These are phyloP conservation scores for Penicillium silybi DNA, from an alignment of 495 filamentous ascomycete genomes.

Conservation along the genomic window DNA sequence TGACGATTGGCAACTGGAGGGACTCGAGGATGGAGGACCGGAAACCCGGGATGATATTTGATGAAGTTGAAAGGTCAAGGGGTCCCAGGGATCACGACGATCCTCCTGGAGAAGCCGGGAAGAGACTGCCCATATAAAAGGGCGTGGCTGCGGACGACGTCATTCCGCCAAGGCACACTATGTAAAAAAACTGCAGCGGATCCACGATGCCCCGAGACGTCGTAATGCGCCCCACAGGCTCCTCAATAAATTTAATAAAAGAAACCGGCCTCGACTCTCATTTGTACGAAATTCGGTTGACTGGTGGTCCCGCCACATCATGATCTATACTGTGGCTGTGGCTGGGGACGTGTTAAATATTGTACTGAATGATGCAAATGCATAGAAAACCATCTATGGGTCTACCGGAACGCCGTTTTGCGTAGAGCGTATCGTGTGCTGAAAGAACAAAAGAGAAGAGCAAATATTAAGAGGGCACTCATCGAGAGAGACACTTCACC, in stretches of 20 bases:
- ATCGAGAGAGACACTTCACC: constrained; percentile 10
- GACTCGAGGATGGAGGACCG: neutral
- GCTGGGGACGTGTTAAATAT: neutral
- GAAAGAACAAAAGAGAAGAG: constrained; percentile 5
- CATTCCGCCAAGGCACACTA: constrained; percentile 21
- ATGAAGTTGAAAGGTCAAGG: neutral
- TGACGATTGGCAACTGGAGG: neutral
- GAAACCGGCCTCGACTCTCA: neutral
- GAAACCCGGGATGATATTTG: neutral
- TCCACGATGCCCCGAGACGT: neutral
- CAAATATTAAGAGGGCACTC: constrained; percentile 3
- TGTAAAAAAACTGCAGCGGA: neutral
- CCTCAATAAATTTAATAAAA: neutral
- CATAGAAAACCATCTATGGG: neutral
- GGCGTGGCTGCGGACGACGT: constrained; percentile 5
- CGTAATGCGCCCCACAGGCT: constrained; percentile 3
- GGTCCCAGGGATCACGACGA: neutral
- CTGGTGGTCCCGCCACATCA: constrained; percentile 2
- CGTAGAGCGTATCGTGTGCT: neutral
- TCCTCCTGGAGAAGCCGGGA: neutral
- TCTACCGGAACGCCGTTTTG: constrained; percentile 15
- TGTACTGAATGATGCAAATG: neutral
- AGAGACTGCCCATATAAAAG: neutral
- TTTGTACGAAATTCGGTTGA: neutral
- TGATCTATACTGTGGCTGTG: constrained; percentile 2